A percentile compares a stretch with the other conserved stretches of the same genome.
Evolutionary conservation across 2,329 filamentous ascomycete genomes (phyloP).

Genomic region (Fusarium continuum): DNA sequence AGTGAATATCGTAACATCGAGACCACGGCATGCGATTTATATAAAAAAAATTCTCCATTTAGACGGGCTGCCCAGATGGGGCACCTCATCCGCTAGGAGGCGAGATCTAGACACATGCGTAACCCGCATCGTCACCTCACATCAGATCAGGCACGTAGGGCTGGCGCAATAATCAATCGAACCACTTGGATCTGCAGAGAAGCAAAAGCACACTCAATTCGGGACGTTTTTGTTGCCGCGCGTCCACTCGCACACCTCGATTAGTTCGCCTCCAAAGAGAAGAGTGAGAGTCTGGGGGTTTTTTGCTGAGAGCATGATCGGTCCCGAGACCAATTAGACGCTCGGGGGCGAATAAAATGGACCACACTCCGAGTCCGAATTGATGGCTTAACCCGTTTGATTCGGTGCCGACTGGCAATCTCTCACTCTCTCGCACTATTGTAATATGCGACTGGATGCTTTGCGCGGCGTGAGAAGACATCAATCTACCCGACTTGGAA

Average conservation of each 20-base stretch:
- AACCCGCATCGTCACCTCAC: slow-evolving; percentile 31
- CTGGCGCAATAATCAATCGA: slow-evolving; percentile 32
- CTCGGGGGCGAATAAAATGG: slow-evolving; percentile 20
- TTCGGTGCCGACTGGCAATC: slow-evolving; percentile 16
- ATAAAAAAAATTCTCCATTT: slow-evolving; percentile 25
- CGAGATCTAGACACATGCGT: slow-evolving; percentile 32
- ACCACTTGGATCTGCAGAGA: slow-evolving; percentile 33
- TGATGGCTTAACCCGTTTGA: not conserved
- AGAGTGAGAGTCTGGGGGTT: slow-evolving; percentile 4
- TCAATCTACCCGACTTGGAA: slow-evolving; percentile 12
- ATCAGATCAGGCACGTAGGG: slow-evolving; percentile 38
- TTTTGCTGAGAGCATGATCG: slow-evolving; percentile 19
- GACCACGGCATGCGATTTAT: slow-evolving; percentile 27
- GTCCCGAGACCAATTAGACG: slow-evolving; percentile 35
- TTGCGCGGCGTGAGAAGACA: slow-evolving; percentile 2
- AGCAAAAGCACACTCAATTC: slow-evolving; percentile 5
- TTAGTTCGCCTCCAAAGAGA: slow-evolving; percentile 7
- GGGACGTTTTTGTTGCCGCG: slow-evolving; percentile 34
- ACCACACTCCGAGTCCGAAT: not conserved
- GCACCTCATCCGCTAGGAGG: slow-evolving; percentile 30
- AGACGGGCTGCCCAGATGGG: slow-evolving; percentile 20
- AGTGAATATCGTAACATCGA: slow-evolving; percentile 9
- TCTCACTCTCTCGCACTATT: slow-evolving; percentile 5
- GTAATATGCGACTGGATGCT: slow-evolving; percentile 7
- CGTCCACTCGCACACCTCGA: slow-evolving; percentile 26